Percentiles rank a stretch among this genome's conserved stretches.
Conservation (phyloP, 768 basidiomycete genomes). For the Suillus occidentalis region DNA sequence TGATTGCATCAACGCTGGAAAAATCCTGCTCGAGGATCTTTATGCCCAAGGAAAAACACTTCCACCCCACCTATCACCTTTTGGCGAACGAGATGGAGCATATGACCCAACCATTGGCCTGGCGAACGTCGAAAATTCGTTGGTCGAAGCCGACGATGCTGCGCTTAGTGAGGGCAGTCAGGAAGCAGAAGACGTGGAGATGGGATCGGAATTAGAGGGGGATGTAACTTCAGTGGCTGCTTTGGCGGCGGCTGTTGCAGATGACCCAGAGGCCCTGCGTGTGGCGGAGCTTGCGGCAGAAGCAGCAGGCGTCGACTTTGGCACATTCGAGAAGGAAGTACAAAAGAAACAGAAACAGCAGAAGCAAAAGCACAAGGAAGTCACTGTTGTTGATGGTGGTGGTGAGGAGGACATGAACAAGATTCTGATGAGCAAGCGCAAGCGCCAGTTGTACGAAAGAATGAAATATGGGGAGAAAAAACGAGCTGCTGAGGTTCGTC, state of each 20-base stretch:
- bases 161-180: conserved; percentile 33
- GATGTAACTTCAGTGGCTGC: conserved; percentile 30
- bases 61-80: conserved; percentile 95
- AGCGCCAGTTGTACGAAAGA: conserved; percentile 89
- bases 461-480: conserved; percentile 86
- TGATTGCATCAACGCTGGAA: conserved; percentile 90
- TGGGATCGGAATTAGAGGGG: conserved; percentile 23
- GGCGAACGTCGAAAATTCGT: conserved; percentile 17
- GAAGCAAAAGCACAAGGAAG: conserved; percentile 23
- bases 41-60: conserved; percentile 85
- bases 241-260: conserved; percentile 35
- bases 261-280: conserved; percentile 70
- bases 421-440: conserved; percentile 97
- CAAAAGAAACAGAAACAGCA: conserved; percentile 52
- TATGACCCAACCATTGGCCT: conserved; percentile 61
- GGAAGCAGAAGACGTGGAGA: conserved; percentile 22
- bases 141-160: conserved; percentile 34
- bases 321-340: conserved; percentile 75
- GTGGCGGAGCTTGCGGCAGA: conserved; percentile 93
- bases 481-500: conserved; percentile 73
- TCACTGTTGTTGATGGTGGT: conserved; percentile 35
- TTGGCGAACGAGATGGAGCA: conserved; percentile 78
- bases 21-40: conserved; percentile 78
- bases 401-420: conserved; percentile 87
- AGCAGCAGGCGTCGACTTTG: conserved; percentile 78